Evolutionary conservation across 169 alveolate genomes (phyloP).

Genomic region (Cystoisospora suis): DNA sequence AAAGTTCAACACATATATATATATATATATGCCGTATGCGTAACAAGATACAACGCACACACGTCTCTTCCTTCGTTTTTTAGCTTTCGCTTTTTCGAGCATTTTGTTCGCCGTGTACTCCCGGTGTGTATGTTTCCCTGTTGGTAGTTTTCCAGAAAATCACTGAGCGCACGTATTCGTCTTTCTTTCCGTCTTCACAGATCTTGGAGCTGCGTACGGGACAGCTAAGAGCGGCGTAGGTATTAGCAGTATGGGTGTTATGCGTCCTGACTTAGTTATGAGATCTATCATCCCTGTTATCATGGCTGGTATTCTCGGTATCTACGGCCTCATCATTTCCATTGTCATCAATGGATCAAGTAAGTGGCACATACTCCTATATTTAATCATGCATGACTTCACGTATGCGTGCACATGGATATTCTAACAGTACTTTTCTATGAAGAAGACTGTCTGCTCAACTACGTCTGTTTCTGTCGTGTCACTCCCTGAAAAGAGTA

Average conservation of each 20-base stretch:
- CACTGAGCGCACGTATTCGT: not conserved
- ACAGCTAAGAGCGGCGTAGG: constrained; percentile 99
- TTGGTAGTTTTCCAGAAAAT: constrained; percentile 10
- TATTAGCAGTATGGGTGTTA: constrained; percentile 98
- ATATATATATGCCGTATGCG: no score
- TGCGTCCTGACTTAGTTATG: constrained; percentile 99
- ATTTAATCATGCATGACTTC: no score
- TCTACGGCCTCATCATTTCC: constrained; percentile 75
- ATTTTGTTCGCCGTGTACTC: not conserved
- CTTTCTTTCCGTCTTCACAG: constrained; percentile 64
- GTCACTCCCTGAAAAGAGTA: no score
- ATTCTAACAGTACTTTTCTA: no score
- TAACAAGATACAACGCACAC: no score
- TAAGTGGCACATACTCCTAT: not conserved
- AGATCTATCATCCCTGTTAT: constrained; percentile 98
- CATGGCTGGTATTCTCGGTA: constrained; percentile 97
- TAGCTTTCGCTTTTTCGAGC: no score
- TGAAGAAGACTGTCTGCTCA: no score
- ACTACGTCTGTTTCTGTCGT: no score
- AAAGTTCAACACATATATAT: no score
- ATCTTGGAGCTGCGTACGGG: constrained; percentile 99
- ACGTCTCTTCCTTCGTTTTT: no score
- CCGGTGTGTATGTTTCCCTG: not conserved
- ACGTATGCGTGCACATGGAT: no score
- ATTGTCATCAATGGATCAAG: constrained; percentile 69